phyloP scores from a whole-genome alignment of 371 early-diverging fungal genomes.

The Mucor mucedo region DNA sequence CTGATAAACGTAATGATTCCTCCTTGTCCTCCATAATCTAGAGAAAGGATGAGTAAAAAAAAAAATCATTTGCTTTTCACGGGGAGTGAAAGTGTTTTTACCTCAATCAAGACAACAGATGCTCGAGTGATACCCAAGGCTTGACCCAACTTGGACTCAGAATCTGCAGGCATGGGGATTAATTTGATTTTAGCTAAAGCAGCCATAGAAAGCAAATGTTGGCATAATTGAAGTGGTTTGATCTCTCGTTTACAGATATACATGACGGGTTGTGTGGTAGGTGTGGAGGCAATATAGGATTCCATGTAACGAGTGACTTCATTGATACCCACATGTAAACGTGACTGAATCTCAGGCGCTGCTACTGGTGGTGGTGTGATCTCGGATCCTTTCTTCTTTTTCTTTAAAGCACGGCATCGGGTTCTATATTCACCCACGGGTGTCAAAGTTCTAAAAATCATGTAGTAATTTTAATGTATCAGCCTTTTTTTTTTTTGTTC shows the following conservation, averaged over 20 bases:
- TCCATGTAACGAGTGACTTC: slow-evolving; percentile 38
- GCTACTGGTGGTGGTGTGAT: neutral
- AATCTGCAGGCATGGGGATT: slow-evolving; percentile 33
- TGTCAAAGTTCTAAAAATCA: slow-evolving; percentile 19
- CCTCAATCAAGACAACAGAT: slow-evolving; percentile 1
- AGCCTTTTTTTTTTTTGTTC: neutral
- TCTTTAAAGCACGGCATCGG: slow-evolving; percentile 6
- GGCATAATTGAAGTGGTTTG: slow-evolving; percentile 37
- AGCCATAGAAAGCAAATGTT: slow-evolving; percentile 43
- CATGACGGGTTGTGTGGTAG: slow-evolving; percentile 14
- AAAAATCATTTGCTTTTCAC: too few species aligned
- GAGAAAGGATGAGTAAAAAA: neutral
- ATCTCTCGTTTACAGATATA: slow-evolving; percentile 49
- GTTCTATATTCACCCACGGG: slow-evolving; percentile 33
- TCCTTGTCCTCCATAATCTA: slow-evolving; percentile 28
- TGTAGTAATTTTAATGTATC: neutral
- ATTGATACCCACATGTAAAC: slow-evolving; percentile 39
- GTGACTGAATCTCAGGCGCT: slow-evolving; percentile 30
- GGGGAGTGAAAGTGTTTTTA: neutral
- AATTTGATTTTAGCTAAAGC: slow-evolving; percentile 36
- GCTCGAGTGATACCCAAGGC: slow-evolving; percentile 32
- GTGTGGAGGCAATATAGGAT: slow-evolving; percentile 11
- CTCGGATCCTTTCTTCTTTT: slow-evolving; percentile 19
- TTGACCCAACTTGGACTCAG: slow-evolving; percentile 29
- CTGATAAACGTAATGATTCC: slow-evolving; percentile 31